Conservation (phyloP, 2,329 filamentous ascomycete genomes). For the Thyridium curvatum region DNA sequence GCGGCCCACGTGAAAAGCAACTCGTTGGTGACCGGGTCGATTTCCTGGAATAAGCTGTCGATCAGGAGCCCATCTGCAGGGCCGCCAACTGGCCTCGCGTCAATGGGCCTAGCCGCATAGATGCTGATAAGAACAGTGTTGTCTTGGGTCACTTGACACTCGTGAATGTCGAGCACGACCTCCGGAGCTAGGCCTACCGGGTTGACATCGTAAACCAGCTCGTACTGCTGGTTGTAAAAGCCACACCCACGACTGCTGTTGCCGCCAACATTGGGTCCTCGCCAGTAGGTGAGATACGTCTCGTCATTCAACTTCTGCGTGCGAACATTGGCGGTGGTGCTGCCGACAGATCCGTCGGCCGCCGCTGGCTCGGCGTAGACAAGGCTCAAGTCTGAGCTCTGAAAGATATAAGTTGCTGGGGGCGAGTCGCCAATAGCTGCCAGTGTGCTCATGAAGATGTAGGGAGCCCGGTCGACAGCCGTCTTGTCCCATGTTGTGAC, state of each 20-base stretch:
- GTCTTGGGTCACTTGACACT: constrained; percentile 31
- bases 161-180: constrained; percentile 18
- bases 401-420: constrained; percentile 20
- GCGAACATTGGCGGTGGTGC: constrained; percentile 16
- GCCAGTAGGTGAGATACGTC: constrained; percentile 15
- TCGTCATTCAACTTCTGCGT: constrained; percentile 8
- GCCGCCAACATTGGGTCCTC: constrained; percentile 1
- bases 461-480: constrained; percentile 18
- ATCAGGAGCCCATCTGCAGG: constrained; percentile 13
- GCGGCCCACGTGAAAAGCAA: constrained; percentile 44
- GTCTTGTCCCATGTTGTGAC: constrained; percentile 21
- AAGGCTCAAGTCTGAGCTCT: constrained; percentile 25
- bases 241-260: constrained; percentile 2
- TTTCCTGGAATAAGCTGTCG: constrained; percentile 33
- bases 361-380: constrained; percentile 22
- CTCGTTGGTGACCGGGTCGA: constrained; percentile 41
- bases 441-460: constrained; percentile 22
- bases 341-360: constrained; percentile 1
- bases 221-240: constrained; percentile 3
- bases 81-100: constrained; percentile 11
- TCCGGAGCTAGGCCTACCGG: not conserved
- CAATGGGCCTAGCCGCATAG: constrained; percentile 12
- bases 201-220: constrained; percentile 3
- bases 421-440: too few relatives aligned
- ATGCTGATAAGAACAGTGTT: constrained; percentile 31